Evolutionary conservation across 2,329 filamentous ascomycete species (phyloP).

Genomic region (Ceratocystis lukuohia): DNA sequence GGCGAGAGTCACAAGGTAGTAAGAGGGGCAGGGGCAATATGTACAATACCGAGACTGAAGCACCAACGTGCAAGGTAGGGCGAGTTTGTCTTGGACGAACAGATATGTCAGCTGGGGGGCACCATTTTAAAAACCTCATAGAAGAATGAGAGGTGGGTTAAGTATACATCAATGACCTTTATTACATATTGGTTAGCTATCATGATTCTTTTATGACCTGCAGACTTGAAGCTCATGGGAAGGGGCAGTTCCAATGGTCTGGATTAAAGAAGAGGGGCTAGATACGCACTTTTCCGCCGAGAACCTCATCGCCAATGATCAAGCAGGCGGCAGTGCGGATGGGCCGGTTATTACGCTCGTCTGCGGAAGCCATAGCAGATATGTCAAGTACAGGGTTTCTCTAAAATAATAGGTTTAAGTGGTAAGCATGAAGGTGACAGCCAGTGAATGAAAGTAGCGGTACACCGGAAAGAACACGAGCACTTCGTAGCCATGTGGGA

Average conservation of each 20-base stretch:
- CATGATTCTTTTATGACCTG: background rate
- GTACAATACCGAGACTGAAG: conserved; percentile 47
- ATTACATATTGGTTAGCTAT: background rate
- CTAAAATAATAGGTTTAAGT: background rate
- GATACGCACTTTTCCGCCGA: conserved; percentile 70
- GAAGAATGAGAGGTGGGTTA: background rate
- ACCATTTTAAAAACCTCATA: background rate
- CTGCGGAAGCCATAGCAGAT: conserved; percentile 32
- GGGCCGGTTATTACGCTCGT: conserved; percentile 46
- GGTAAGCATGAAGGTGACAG: background rate
- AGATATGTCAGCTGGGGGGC: background rate
- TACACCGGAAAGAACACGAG: background rate
- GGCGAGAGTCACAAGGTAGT: background rate
- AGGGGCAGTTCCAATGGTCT: background rate
- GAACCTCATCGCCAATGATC: conserved; percentile 93
- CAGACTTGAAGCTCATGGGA: background rate
- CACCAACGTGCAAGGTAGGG: conserved; percentile 52
- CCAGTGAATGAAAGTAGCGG: background rate
- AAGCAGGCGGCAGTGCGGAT: conserved; percentile 86
- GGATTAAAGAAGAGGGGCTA: background rate
- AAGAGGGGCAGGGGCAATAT: conserved; percentile 17
- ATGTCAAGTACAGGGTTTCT: conserved; percentile 7
- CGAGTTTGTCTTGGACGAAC: conserved; percentile 34
- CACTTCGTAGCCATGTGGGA: background rate
- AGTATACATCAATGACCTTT: conserved; percentile 18